Evolutionary conservation across 768 basidiomycete genomes (phyloP), one percentile per base, ranked within the genome.

Genomic region (Suillus brevipes): DNA sequence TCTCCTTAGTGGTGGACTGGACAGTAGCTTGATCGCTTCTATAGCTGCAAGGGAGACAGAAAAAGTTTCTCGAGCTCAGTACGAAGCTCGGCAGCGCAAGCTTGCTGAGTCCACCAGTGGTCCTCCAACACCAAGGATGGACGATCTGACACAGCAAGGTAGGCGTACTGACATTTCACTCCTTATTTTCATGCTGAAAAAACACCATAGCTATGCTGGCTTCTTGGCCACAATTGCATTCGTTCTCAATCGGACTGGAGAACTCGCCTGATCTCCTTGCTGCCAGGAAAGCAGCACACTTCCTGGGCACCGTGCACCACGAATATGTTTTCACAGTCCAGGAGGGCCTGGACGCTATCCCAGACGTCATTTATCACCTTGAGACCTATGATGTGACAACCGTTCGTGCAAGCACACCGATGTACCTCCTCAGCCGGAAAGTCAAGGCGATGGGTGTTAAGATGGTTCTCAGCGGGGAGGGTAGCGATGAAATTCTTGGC

Each of bases 381-480:
- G 97, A 99, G 80, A 99, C 97, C 2, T 99, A 94, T 78, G 97
- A 99, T 76, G 97, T 99, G 64, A 99, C 97, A 36, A 99, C 97
- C 45, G 94, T 98, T 58, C 90, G 97, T 57, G 97, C 97, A 10
- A 94, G 92, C 71, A 98, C 96, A 5, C 97, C 97, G 3, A 99
- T 99, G 97, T 99, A 99, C 78, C 88, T 99, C 36, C 87, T 99
- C 65, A 94, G 92, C 75, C 86, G 97, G 58, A 99, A 99, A 81
- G 96, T 99, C 82, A 99, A 99, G 81, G 97, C 97, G 5, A 98
- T 95, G 93, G 97, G 97, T 64, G 97, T 99, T 61, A 99, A 99
- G 82, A 99, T 99, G 97, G 97, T 99, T 18, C 84, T 99, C 42
- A 94, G 91, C 68, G 97, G 97, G 20, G 97, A 99, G 78, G 97